Evolutionary conservation across 176 grass and related monocot species (phyloP).

Genomic region (Oryza glumipatula): DNA sequence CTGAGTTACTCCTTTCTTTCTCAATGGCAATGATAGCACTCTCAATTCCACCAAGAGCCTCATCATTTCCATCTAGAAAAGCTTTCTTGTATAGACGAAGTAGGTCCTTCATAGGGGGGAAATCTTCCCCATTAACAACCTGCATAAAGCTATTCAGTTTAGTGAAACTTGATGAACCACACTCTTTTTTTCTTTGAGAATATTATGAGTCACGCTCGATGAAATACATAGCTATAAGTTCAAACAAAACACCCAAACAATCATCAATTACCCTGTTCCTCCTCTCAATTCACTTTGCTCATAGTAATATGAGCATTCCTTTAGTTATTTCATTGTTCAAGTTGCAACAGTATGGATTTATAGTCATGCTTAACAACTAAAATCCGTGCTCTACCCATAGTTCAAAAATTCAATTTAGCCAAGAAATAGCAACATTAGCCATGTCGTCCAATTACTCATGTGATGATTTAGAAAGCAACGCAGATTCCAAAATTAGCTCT

Average conservation of each 20-base stretch:
- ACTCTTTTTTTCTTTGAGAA: neutral
- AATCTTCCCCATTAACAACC: slow-evolving; percentile 53
- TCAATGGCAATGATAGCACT: slow-evolving; percentile 57
- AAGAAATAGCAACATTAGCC: neutral
- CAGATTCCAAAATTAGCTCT: slow-evolving; percentile 1
- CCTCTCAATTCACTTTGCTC: neutral
- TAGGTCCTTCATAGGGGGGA: slow-evolving; percentile 69
- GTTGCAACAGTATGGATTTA: neutral
- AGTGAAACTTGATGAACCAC: slow-evolving; percentile 30
- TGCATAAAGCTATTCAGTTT: slow-evolving; percentile 28
- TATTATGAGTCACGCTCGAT: slow-evolving; percentile 8
- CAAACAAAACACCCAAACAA: neutral
- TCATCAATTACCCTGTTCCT: neutral
- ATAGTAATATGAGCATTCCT: neutral
- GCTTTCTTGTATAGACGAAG: slow-evolving; percentile 80
- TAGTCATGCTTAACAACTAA: neutral
- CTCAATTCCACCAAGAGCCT: slow-evolving; percentile 65
- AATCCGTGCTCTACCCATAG: neutral
- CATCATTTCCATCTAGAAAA: slow-evolving; percentile 67
- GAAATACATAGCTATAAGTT: slow-evolving; percentile 11
- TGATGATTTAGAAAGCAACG: neutral
- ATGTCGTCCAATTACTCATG: neutral
- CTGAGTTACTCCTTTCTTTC: slow-evolving; percentile 60
- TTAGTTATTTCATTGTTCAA: slow-evolving; percentile 4
- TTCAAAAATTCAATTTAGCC: slow-evolving; percentile 13